A percentile compares a stretch with the other conserved stretches of the same genome.
These are phyloP conservation scores for Candida mesenterica DNA, from an alignment of 1,139 yeast genomes.

Conservation along the genomic window DNA sequence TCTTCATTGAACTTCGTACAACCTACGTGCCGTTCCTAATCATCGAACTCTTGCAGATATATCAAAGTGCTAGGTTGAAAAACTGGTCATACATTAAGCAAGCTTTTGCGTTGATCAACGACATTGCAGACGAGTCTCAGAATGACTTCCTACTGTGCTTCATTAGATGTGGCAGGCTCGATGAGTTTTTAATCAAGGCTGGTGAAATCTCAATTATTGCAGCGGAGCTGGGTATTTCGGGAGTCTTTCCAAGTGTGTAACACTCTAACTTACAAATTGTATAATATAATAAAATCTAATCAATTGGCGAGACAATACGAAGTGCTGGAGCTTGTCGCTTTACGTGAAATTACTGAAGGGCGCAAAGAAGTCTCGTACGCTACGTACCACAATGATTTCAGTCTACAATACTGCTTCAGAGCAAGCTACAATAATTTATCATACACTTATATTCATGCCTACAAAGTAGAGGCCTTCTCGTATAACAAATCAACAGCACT, in stretches of 20 bases:
- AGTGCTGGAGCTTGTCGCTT: too few relatives aligned
- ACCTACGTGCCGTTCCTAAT: constrained; percentile 73
- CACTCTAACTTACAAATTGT: background rate
- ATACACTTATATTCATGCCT: background rate
- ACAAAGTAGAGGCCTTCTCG: constrained; percentile 82
- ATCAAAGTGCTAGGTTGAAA: constrained; percentile 41
- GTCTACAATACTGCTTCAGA: too few relatives aligned
- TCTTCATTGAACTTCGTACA: constrained; percentile 53
- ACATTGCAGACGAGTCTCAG: constrained; percentile 41
- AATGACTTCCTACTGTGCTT: constrained; percentile 53
- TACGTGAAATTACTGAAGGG: too few relatives aligned
- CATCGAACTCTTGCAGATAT: constrained; percentile 58
- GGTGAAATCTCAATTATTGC: constrained; percentile 59
- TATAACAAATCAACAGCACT: constrained; percentile 86
- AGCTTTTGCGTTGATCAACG: constrained; percentile 58
- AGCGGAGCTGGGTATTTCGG: constrained; percentile 27
- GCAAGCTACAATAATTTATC: background rate
- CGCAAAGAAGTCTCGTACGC: too few relatives aligned
- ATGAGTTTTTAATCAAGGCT: constrained; percentile 57
- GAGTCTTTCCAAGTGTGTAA: background rate
- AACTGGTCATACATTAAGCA: constrained; percentile 44
- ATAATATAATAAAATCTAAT: too few relatives aligned
- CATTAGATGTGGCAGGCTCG: constrained; percentile 55
- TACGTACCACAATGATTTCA: too few relatives aligned
- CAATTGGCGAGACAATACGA: too few relatives aligned